Conservation (phyloP, 2,329 filamentous ascomycete genomes). For the Fusarium brevicatenulatum region DNA sequence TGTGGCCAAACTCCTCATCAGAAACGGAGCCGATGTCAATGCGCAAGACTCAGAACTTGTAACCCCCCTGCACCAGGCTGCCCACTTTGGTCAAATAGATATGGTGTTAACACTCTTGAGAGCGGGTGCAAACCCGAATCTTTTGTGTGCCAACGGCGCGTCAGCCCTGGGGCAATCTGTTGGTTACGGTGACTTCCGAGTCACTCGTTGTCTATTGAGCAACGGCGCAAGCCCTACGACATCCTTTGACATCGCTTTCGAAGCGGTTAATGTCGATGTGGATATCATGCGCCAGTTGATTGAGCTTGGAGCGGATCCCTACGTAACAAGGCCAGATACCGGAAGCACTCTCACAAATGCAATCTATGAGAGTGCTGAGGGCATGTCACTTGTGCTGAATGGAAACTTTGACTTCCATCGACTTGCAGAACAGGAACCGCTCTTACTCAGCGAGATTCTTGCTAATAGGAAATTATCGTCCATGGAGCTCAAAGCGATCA, state of each 20-base stretch:
- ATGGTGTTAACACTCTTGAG: constrained; percentile 22
- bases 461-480: neutral
- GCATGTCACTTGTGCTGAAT: constrained; percentile 24
- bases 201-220: constrained; percentile 12
- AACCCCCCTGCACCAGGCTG: constrained; percentile 32
- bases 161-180: constrained; percentile 22
- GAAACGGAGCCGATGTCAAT: constrained; percentile 31
- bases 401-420: constrained; percentile 32
- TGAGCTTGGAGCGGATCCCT: constrained; percentile 24
- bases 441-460: constrained; percentile 4
- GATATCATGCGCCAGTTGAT: constrained; percentile 6
- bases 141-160: constrained; percentile 1
- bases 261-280: neutral
- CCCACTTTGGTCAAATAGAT: neutral
- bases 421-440: constrained; percentile 24
- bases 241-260: neutral
- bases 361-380: neutral
- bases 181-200: neutral
- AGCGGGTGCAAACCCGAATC: constrained; percentile 33
- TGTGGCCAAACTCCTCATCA: constrained; percentile 21
- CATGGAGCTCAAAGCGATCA: constrained; percentile 8
- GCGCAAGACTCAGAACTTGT: constrained; percentile 10
- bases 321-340: neutral
- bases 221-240: constrained; percentile 22
- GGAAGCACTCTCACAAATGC: constrained; percentile 9